These are phyloP conservation scores for Cudoniella acicularis DNA, from an alignment of 495 filamentous ascomycete species.

Conservation along the genomic window DNA sequence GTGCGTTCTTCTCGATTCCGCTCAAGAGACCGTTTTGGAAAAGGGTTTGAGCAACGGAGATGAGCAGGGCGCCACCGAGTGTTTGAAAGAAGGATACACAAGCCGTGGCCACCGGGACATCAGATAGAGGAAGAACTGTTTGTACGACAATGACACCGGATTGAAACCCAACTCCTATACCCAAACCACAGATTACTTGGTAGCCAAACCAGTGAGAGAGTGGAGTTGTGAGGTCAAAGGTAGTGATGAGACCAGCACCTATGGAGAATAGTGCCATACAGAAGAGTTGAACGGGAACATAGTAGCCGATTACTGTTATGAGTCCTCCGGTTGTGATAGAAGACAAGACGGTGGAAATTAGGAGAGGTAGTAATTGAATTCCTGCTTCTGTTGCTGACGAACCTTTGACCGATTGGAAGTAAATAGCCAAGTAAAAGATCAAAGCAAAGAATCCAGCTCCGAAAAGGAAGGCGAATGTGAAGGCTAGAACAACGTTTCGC, in stretches of 20 bases:
- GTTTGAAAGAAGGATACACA: slow-evolving; percentile 36
- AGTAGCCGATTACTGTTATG: slow-evolving; percentile 67
- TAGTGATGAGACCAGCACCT: slow-evolving; percentile 68
- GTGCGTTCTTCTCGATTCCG: slow-evolving; percentile 16
- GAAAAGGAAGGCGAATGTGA: slow-evolving; percentile 48
- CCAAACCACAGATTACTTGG: slow-evolving; percentile 21
- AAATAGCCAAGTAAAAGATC: slow-evolving; percentile 78
- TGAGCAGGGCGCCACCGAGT: slow-evolving; percentile 60
- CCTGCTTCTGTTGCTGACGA: slow-evolving; percentile 66
- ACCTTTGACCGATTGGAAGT: slow-evolving; percentile 83
- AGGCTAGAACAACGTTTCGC: slow-evolving; percentile 47
- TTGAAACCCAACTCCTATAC: slow-evolving; percentile 22
- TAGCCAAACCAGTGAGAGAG: slow-evolving; percentile 71
- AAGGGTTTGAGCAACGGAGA: slow-evolving; percentile 58
- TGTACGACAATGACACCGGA: slow-evolving; percentile 20
- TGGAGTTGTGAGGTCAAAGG: slow-evolving; percentile 52
- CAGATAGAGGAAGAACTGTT: slow-evolving; percentile 18
- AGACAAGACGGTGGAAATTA: slow-evolving; percentile 19
- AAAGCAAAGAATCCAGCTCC: slow-evolving; percentile 64
- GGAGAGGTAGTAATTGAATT: slow-evolving; percentile 67
- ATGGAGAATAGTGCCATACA: slow-evolving; percentile 58
- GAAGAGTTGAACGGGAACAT: slow-evolving; percentile 70
- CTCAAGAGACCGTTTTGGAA: slow-evolving; percentile 42
- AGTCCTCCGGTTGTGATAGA: slow-evolving; percentile 43
- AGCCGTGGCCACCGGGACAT: slow-evolving; percentile 21